phyloP scores from a whole-genome alignment of 305 asterid genomes.

The Fraxinus angustifolia region DNA sequence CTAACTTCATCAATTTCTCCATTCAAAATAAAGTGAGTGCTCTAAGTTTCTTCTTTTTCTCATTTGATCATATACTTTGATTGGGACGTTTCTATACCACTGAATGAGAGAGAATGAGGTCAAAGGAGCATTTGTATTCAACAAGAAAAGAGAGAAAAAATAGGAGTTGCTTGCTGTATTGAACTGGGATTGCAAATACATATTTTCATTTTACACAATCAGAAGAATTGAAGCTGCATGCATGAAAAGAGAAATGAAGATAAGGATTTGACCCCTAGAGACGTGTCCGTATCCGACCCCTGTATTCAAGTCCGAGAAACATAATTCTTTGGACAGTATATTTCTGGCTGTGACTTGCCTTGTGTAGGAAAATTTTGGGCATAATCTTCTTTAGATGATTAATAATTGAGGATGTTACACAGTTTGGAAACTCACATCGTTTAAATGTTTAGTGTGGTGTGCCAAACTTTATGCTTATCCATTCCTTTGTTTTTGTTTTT shows the following conservation, averaged over 20 bases:
- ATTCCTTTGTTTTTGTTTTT: neutral
- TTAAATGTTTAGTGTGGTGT: neutral
- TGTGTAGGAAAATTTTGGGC: neutral
- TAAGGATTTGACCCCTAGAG: neutral
- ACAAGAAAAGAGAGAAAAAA: neutral
- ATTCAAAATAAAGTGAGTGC: slow-evolving; percentile 85
- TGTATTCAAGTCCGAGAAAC: neutral
- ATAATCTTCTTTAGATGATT: neutral
- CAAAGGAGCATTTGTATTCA: neutral
- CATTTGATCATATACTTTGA: neutral
- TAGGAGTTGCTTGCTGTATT: neutral
- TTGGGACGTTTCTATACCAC: neutral
- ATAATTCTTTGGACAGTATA: neutral
- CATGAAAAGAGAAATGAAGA: neutral
- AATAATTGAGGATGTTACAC: neutral
- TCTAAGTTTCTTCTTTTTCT: slow-evolving; percentile 2
- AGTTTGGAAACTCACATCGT: neutral
- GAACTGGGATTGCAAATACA: neutral
- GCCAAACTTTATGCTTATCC: neutral
- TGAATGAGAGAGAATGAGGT: neutral
- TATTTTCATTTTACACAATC: neutral
- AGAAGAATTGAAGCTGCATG: neutral
- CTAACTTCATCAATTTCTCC: slow-evolving; percentile 94
- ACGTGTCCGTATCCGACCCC: neutral
- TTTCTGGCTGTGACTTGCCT: neutral